Conservation (phyloP, 495 filamentous ascomycete genomes). For the Lasiosphaeria miniovina region DNA sequence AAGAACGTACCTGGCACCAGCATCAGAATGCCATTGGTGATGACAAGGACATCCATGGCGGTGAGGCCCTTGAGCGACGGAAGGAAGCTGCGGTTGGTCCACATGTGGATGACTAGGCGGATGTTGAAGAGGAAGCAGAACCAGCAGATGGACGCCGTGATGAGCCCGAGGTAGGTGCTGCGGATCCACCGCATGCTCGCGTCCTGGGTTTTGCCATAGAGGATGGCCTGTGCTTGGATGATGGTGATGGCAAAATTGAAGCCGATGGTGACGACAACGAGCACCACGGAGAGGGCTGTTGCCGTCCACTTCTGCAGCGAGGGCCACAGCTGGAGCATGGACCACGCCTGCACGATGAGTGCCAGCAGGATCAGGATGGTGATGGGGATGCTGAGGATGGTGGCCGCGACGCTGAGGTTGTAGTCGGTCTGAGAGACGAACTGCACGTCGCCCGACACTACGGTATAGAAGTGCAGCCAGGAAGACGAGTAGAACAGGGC, state of each 20-base stretch:
- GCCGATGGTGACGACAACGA: constrained; percentile 56
- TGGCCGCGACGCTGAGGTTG: constrained; percentile 50
- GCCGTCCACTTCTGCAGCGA: constrained; percentile 39
- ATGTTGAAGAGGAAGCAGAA: constrained; percentile 70
- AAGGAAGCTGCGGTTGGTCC: constrained; percentile 28
- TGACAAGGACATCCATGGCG: constrained; percentile 38
- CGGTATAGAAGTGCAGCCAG: constrained; percentile 58
- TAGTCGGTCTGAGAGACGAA: constrained; percentile 46
- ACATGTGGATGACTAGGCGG: constrained; percentile 59
- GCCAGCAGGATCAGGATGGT: constrained; percentile 61
- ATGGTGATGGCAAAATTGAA: constrained; percentile 59
- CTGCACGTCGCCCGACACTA: constrained; percentile 55
- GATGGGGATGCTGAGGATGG: constrained; percentile 56
- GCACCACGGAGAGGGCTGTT: constrained; percentile 44
- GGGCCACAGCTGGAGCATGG: constrained; percentile 54
- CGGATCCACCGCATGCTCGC: constrained; percentile 44
- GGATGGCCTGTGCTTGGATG: constrained; percentile 53
- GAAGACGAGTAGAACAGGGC: constrained; percentile 56
- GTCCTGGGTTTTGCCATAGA: constrained; percentile 22
- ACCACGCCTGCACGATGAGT: constrained; percentile 69
- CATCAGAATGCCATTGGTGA: constrained; percentile 48
- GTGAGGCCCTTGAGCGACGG: constrained; percentile 26
- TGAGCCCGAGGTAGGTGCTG: constrained; percentile 50
- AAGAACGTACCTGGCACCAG: constrained; percentile 66
- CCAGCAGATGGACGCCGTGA: constrained; percentile 67